phyloP scores from a whole-genome alignment of 1,139 yeast species.

The Saccharomyces hybrid region DNA sequence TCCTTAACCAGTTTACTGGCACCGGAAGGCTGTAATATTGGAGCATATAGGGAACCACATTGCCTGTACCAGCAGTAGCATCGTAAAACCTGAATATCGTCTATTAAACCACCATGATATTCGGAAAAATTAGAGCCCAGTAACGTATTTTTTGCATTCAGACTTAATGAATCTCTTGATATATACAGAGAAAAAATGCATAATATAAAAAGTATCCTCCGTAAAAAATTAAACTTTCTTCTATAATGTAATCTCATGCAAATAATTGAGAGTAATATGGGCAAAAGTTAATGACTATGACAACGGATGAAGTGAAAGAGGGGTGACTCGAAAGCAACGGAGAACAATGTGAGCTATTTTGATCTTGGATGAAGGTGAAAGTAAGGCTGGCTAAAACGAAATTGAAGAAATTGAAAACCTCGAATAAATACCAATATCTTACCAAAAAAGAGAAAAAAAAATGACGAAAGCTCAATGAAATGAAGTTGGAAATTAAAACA shows the following conservation, averaged over 20 bases:
- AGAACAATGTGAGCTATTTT: neutral
- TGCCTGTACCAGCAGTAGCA: slow-evolving; percentile 16
- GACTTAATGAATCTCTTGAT: slow-evolving; percentile 3
- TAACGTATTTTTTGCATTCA: neutral
- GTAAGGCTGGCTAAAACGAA: neutral
- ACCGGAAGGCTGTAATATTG: neutral
- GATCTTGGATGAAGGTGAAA: neutral
- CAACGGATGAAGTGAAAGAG: neutral
- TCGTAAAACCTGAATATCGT: slow-evolving; percentile 12
- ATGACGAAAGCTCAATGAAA: neutral
- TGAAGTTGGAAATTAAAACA: neutral
- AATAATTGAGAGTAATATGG: neutral
- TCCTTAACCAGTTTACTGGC: neutral
- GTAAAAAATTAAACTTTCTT: slow-evolving; percentile 6
- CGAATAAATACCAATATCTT: neutral
- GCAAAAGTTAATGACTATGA: neutral
- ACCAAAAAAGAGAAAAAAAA: neutral
- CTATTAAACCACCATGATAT: slow-evolving; percentile 13
- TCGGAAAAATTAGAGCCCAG: neutral
- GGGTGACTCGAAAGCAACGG: neutral
- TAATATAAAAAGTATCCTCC: slow-evolving; percentile 6
- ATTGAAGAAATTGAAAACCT: neutral
- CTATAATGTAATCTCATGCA: slow-evolving; percentile 10
- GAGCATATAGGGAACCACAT: slow-evolving; percentile 10
- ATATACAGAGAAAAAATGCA: slow-evolving; percentile 5